Evolutionary conservation across 1,284 basidiomycete species (phyloP).

Genomic region (Cryptococcus amylolentus): DNA sequence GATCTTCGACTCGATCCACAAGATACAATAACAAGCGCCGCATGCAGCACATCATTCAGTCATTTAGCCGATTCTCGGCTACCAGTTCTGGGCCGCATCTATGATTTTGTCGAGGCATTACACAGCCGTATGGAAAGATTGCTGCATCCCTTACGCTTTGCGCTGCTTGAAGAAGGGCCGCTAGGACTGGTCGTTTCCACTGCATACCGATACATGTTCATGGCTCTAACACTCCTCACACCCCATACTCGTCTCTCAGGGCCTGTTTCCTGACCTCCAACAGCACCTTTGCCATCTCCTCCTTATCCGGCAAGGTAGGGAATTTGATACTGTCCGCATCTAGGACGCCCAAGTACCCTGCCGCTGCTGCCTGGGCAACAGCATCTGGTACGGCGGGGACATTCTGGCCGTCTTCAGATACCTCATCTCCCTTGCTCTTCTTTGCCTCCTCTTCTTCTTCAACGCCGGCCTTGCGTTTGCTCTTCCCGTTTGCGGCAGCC

Average conservation of each 20-base stretch:
- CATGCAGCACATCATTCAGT: too few species aligned
- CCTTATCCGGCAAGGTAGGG: conserved; percentile 67
- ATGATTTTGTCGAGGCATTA: not conserved
- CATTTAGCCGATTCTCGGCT: too few species aligned
- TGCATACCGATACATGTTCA: not conserved
- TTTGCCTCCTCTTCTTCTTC: conserved; percentile 10
- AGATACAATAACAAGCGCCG: too few species aligned
- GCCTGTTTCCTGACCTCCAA: conserved; percentile 76
- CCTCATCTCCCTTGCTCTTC: conserved; percentile 8
- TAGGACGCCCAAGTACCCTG: conserved; percentile 67
- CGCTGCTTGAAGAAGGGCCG: not conserved
- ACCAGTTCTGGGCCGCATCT: too few species aligned
- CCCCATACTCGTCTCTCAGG: conserved; percentile 71
- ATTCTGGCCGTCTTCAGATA: conserved; percentile 7
- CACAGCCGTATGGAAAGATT: not conserved
- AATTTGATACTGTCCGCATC: conserved; percentile 66
- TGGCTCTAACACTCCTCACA: conserved; percentile 15
- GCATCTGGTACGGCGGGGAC: conserved; percentile 16
- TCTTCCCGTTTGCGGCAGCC: conserved; percentile 1
- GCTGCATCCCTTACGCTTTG: not conserved
- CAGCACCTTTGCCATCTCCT: conserved; percentile 75
- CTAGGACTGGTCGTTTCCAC: not conserved
- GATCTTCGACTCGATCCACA: too few species aligned
- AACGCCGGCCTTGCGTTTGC: conserved; percentile 32
- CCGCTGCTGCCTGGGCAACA: conserved; percentile 20